These are phyloP conservation scores for Fusarium sublunatum DNA, from an alignment of 2,329 filamentous ascomycete species.

Conservation along the genomic window DNA sequence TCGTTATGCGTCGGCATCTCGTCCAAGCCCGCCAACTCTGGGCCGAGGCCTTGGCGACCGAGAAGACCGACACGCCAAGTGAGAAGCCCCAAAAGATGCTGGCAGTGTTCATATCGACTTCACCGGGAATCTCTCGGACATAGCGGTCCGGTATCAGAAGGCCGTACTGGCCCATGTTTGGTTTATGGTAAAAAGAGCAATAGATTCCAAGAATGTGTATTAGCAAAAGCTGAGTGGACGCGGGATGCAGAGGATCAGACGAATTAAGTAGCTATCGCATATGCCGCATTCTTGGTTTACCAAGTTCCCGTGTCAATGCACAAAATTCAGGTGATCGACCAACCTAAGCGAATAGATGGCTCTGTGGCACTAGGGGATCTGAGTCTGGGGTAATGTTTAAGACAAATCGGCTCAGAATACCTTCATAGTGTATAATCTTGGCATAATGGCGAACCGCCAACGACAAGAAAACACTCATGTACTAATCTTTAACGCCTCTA, in stretches of 20 bases:
- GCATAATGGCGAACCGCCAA: background rate
- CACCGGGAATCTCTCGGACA: slow-evolving; percentile 32
- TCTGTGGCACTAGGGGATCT: background rate
- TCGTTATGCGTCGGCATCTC: slow-evolving; percentile 18
- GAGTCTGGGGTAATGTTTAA: background rate
- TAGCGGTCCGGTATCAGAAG: slow-evolving; percentile 41
- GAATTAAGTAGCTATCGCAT: background rate
- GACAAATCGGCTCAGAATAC: background rate
- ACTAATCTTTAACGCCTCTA: background rate
- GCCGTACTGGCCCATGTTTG: slow-evolving; percentile 38
- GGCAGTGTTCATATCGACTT: slow-evolving; percentile 40
- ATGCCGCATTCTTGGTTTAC: background rate
- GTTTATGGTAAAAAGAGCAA: too few species aligned
- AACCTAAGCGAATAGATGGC: background rate
- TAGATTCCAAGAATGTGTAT: background rate
- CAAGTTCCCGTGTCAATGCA: background rate
- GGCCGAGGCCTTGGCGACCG: slow-evolving; percentile 7
- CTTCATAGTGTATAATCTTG: background rate
- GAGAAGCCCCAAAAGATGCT: slow-evolving; percentile 46
- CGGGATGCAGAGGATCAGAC: background rate
- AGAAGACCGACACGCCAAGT: slow-evolving; percentile 32
- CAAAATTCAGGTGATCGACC: background rate
- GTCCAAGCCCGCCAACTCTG: slow-evolving; percentile 36
- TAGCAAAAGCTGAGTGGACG: too few species aligned
- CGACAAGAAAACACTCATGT: background rate